These are phyloP conservation scores for Paraconiothyrium brasiliense DNA, from an alignment of 2,329 filamentous ascomycete species.

Conservation along the genomic window DNA sequence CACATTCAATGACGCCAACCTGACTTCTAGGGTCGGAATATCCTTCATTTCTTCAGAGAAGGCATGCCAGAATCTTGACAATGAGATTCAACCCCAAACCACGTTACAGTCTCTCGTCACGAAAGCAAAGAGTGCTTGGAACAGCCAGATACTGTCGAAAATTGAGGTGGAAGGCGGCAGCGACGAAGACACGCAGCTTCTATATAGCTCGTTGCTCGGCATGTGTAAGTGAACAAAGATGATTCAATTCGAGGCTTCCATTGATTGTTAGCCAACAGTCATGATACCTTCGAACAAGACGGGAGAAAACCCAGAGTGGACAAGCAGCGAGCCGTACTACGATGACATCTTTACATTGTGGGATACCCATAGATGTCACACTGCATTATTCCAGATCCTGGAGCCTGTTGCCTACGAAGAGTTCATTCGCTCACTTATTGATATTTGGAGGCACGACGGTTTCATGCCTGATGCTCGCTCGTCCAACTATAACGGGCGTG, in stretches of 20 bases:
- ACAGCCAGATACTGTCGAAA: constrained; percentile 69
- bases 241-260: not conserved
- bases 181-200: constrained; percentile 63
- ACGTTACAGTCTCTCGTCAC: constrained; percentile 57
- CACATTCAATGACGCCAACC: constrained; percentile 57
- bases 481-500: constrained; percentile 73
- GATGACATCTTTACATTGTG: constrained; percentile 77
- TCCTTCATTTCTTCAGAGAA: constrained; percentile 72
- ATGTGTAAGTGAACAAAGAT: constrained; percentile 55
- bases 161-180: constrained; percentile 69
- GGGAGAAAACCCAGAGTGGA: constrained; percentile 74
- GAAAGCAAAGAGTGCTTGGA: constrained; percentile 66
- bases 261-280: constrained; percentile 33
- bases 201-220: constrained; percentile 76
- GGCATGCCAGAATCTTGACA: constrained; percentile 67
- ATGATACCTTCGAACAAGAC: constrained; percentile 75
- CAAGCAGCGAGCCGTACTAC: constrained; percentile 72
- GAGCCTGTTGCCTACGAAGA: constrained; percentile 71
- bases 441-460: constrained; percentile 72
- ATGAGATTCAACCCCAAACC: constrained; percentile 63
- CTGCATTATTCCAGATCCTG: constrained; percentile 71
- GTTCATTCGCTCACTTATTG: constrained; percentile 72
- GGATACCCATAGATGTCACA: constrained; percentile 71
- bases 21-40: constrained; percentile 70
- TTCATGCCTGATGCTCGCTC: constrained; percentile 73